Base-by-base conservation (phyloP, 352 stramenopile species). In the Globisporangium nagaii region DNA sequence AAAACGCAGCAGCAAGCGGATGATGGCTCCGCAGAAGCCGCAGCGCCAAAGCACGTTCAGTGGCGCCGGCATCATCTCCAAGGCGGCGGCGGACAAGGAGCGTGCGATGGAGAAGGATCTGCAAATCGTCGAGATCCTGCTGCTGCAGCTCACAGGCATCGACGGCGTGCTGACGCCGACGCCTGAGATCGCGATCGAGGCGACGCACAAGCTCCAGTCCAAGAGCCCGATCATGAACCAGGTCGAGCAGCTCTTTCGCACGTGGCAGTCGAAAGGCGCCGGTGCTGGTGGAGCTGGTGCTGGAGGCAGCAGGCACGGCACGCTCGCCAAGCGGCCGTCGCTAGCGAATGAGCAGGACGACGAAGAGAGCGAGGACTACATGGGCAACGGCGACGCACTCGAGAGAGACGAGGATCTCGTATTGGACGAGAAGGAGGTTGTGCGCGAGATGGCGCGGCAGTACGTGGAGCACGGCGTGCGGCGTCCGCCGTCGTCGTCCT, bases 121-220 rank as follows among this genome's bases (percentile, higher is more conserved):
- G 27, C 37, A 65, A 22, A 42, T 77, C 6, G 59, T 70, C 2
- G 65, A 71, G 43, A 66, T 71, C 13, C 62, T 77, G 53, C 53
- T 77, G 44, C 56, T 77, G 1, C 52, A 67, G 37, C 58, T 73
- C 13, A 56, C 62, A 3, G 68, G 65, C n/a, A 43, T 77, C n/a
- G 44, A 77, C 19, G 68, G 68, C 1, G 57, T 74, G 11, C 48
- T 71, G 39, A 72, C 65, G 12, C 45, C 52, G 4, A 58, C 60
- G 15, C 58, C 62, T 17, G 62, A 67, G 12, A 53, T 66, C 11
- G 65, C 57, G 2, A 12, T 67, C 13, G 62, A 73, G 20, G 68
- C 68, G 2, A 32, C 36, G 19, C 28, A 71, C 19, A 66, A 67
- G 24, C 63, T 71, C n/a, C 43, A 30, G 6, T 37, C 47, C 0